A percentile compares a stretch with the other conserved stretches of the same genome.
Conservation (phyloP, 257 asterid genomes). For the Jacaranda mimosifolia region DNA sequence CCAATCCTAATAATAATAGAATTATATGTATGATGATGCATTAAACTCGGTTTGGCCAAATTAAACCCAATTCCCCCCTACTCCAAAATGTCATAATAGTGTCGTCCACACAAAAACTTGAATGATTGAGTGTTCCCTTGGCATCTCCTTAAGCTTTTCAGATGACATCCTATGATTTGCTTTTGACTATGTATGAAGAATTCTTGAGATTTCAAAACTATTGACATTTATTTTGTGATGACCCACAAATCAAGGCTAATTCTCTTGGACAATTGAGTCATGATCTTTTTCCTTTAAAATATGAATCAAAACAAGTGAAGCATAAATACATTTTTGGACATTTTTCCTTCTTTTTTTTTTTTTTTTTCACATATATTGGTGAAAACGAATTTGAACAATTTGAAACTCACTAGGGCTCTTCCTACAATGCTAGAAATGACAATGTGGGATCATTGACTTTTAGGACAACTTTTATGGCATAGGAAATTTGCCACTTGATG, state of each 20-base stretch:
- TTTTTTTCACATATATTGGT: neutral
- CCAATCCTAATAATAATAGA: too few species aligned
- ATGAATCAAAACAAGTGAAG: neutral
- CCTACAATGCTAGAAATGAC: constrained; percentile 16
- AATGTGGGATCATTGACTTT: constrained; percentile 26
- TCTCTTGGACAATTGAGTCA: neutral
- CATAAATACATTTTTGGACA: neutral
- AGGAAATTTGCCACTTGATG: constrained; percentile 30
- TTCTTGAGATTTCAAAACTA: neutral
- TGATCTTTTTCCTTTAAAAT: too few species aligned
- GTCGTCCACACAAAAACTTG: constrained; percentile 52
- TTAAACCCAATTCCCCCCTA: neutral
- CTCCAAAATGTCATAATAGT: constrained; percentile 43
- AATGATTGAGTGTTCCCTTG: constrained; percentile 45
- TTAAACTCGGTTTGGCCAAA: neutral
- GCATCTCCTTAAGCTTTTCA: constrained; percentile 36
- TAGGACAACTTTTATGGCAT: neutral
- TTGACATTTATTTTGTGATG: neutral
- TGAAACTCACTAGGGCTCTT: neutral
- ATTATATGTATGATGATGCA: neutral
- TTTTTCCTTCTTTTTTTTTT: neutral
- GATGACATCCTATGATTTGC: constrained; percentile 26
- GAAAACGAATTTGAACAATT: neutral
- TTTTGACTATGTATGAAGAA: constrained; percentile 34
- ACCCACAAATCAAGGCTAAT: neutral